Evolutionary conservation across 352 stramenopile genomes (phyloP), one percentile per base, ranked within the genome.

Genomic region (Halophytophthora batemanensis): DNA sequence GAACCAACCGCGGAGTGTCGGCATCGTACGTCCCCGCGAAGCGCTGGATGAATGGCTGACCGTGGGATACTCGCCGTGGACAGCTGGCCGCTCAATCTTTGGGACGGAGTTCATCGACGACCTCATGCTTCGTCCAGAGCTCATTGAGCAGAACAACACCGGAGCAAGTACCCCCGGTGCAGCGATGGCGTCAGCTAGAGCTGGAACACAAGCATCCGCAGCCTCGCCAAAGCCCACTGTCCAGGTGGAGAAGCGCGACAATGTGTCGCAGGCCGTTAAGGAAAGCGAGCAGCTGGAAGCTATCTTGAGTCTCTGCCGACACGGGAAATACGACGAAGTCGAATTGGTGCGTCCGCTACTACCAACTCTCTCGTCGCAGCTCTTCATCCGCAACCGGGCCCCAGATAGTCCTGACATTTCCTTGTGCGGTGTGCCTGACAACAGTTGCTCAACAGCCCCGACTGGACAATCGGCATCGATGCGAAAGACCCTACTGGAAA

Each of bases 51-150:
- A 98, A 58, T 98, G 93, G 93, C 59, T 96, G 12, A 49, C 74
- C 3, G 65, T 92, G 10, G 82, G 70, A n/a, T 98, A 96, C 61
- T 96, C 97, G 4, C 93, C 93, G 2, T 98, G 93, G 93, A 91
- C 70, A 4, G 84, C 82, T 11, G 89, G 77, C 1, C 69, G 71
- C n/a, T 51, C 72, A 7, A 52, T 86, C 10, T 89, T 89, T 39
- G 68, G 59, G 7, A 75, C 66, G 7, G 67, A 89, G 51, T 87
- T 87, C 29, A 84, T 90, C 39, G 64, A 56, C 8, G 73, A 86
- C 40, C 54, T 90, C 19, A 81, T 84, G 69, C 56, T 71, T 12
- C 78, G 74, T 0, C 74, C 74, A 0, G 78, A 90, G 45, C 45
- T 87, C 6, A 28, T 74, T 19, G 59, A 72, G 10, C 54, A 60